These are phyloP conservation scores for Chenopodium quinoa DNA, from an alignment of 148 eudicot species.

Conservation along the genomic window DNA sequence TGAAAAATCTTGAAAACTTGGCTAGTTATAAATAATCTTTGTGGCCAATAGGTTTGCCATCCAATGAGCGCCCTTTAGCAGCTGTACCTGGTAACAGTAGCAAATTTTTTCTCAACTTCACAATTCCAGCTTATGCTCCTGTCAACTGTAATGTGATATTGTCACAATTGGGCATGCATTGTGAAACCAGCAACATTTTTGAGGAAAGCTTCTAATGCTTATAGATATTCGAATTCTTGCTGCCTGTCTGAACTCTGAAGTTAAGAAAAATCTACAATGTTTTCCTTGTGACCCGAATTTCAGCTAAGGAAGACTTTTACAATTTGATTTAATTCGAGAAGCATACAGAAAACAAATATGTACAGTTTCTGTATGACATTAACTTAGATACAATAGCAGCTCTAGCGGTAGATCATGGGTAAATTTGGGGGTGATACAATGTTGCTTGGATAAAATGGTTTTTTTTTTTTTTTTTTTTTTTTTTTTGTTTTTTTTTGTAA, in stretches of 20 bases:
- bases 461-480: too few species aligned
- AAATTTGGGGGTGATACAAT: not conserved
- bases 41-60: not conserved
- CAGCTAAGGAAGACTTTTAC: not conserved
- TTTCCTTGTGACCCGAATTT: too few species aligned
- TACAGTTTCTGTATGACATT: too few species aligned
- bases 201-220: not conserved
- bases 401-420: too few species aligned
- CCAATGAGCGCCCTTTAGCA: not conserved
- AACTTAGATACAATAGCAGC: too few species aligned
- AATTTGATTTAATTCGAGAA: too few species aligned
- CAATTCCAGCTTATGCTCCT: too few species aligned
- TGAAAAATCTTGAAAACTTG: not conserved
- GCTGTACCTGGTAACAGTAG: not conserved
- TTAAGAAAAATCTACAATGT: not conserved
- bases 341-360: too few species aligned
- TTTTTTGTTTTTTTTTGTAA: too few species aligned
- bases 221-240: not conserved
- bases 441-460: not conserved
- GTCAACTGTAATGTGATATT: too few species aligned
- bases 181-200: not conserved
- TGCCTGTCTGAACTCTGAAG: not conserved
- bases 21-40: not conserved
- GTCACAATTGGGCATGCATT: not conserved
- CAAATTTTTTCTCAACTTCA: too few species aligned